phyloP scores from a whole-genome alignment of 2,329 filamentous ascomycete genomes.

The Fusarium bactridioides region DNA sequence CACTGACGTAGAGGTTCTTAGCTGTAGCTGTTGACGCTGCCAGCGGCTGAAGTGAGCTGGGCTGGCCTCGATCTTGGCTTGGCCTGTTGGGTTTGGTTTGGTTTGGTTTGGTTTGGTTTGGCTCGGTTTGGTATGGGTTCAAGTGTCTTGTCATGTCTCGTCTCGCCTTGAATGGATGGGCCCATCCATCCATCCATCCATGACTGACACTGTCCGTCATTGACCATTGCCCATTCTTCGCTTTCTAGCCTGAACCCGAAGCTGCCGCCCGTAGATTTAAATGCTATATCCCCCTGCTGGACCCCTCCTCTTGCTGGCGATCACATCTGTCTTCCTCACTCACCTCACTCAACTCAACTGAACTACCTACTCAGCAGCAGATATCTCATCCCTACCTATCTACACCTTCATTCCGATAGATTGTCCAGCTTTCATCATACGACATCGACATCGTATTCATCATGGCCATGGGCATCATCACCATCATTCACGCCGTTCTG shows the following conservation, averaged over 20 bases:
- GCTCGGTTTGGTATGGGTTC: background rate
- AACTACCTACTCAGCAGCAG: background rate
- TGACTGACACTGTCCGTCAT: slow-evolving; percentile 24
- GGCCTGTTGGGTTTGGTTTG: background rate
- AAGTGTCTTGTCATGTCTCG: background rate
- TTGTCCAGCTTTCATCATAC: background rate
- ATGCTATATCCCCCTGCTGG: slow-evolving; percentile 27
- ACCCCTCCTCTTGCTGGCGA: background rate
- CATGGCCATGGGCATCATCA: slow-evolving; percentile 64
- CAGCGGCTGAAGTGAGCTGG: background rate
- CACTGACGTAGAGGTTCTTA: slow-evolving; percentile 28
- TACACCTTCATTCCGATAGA: background rate
- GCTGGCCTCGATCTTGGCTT: slow-evolving; percentile 20
- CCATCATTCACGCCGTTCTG: slow-evolving; percentile 72
- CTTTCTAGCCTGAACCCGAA: slow-evolving; percentile 19
- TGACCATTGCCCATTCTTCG: background rate
- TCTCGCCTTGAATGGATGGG: background rate
- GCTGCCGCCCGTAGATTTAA: slow-evolving; percentile 14
- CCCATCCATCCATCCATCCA: slow-evolving; percentile 5
- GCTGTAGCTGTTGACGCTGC: background rate
- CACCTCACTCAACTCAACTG: background rate
- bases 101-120: background rate
- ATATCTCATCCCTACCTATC: background rate
- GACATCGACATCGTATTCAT: slow-evolving; percentile 23
- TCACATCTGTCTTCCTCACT: background rate